These are phyloP conservation scores for Podospora pseudopauciseta DNA, from an alignment of 495 filamentous ascomycete genomes.

Conservation along the genomic window DNA sequence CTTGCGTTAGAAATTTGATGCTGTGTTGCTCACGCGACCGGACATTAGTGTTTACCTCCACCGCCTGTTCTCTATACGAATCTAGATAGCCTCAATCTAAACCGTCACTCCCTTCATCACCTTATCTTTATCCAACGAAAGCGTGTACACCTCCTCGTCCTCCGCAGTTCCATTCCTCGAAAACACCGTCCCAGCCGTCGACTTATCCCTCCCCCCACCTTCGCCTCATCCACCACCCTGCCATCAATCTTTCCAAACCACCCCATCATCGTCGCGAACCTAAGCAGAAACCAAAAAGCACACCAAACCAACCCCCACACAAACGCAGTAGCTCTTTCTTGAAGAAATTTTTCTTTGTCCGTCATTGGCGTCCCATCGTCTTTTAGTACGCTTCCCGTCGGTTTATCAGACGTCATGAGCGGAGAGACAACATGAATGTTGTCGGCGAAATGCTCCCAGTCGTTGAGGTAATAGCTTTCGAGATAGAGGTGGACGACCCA, in stretches of 20 bases:
- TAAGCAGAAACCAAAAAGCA: background rate
- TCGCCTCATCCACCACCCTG: background rate
- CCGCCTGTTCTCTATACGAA: background rate
- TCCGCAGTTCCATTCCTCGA: background rate
- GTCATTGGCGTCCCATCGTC: background rate
- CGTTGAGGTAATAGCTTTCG: background rate
- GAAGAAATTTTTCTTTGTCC: background rate
- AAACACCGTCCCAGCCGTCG: background rate
- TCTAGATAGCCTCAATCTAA: background rate
- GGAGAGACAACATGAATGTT: background rate
- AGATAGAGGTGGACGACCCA: background rate
- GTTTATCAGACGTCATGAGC: background rate
- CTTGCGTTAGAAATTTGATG: background rate
- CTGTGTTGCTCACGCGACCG: too few species aligned
- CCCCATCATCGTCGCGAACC: constrained; percentile 1
- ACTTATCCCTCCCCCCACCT: background rate
- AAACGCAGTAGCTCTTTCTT: background rate
- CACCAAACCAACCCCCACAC: background rate
- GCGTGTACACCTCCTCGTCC: background rate
- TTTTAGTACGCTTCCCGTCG: background rate
- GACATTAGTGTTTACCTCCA: too few species aligned
- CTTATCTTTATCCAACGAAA: background rate
- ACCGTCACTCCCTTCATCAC: background rate
- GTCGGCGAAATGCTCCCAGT: background rate
- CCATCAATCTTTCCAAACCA: background rate